Base-by-base conservation (phyloP, 2,329 filamentous ascomycete genomes). In the Trichoderma sp. region DNA sequence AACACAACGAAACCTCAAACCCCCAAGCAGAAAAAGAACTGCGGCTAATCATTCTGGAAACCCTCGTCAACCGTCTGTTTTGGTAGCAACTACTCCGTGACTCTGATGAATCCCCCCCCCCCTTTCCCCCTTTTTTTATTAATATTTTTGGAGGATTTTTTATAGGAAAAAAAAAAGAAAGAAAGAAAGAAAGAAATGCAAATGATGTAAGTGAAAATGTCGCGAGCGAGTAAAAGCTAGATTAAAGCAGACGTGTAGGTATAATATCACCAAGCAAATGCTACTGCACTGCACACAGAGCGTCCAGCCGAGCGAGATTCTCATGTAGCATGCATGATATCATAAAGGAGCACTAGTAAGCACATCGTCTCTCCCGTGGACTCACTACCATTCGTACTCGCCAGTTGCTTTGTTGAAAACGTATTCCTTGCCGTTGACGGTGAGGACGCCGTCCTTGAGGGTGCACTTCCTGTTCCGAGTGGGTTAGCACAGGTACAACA, bases 361-460 rank as follows among this genome's bases (percentile, higher is more conserved):
- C 25, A 22, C 22, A 52, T 27, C 5, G 17, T 29, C 25, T 19
- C 10, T 19, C 3, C 10, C 0, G 5, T 52, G 10, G n/a, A 15
- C 19, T 27, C 35, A 29, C 81, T 87, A 99, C 95, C 95, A 99
- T 80, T 99, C 95, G 73, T 97, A 98, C 81, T 98, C 95, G 75
- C 95, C 95, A 54, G 91, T 93, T 27, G 94, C 95, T 81, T 98
- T 98, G 84, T 97, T 93, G 82, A 99, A 99, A 72, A 99, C 92
- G 76, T 97, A 97, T 80, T 99, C 95, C 80, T 92, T 97, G 73
- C 93, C 92, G 72, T 94, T 94, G 42, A 97, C 93, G 53, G 92
- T 97, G 72, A 99, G 85, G 19, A 99, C 92, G 22, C 95, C 95
- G 75, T 99, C 95, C 83, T 98, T 98, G 71, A 99, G 88, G 1